Percentiles rank a stretch among this genome's conserved stretches.
phyloP scores from a whole-genome alignment of 345 rosid genomes.

The Adansonia digitata region DNA sequence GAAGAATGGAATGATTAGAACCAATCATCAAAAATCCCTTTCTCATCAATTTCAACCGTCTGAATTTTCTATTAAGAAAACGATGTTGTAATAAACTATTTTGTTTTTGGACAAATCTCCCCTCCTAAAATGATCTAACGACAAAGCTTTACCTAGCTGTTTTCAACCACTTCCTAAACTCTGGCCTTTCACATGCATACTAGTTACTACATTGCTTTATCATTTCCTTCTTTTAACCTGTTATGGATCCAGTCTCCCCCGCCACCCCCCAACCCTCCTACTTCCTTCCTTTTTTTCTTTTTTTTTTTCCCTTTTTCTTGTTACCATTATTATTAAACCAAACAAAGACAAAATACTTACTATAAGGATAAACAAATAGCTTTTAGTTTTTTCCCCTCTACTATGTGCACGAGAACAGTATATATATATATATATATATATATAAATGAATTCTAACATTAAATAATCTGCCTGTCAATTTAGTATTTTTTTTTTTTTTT shows the following conservation, averaged over 20 bases:
- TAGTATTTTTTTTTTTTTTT: too few species aligned
- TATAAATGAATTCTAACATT: too few species aligned
- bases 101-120: conserved; percentile 25
- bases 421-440: too few species aligned
- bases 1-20: not conserved
- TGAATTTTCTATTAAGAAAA: conserved; percentile 1
- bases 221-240: not conserved
- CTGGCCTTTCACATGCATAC: conserved; percentile 11
- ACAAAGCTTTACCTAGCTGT: conserved; percentile 18
- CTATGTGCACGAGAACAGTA: too few species aligned
- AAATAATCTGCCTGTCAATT: too few species aligned
- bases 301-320: not conserved
- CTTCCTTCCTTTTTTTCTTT: too few species aligned
- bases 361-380: not conserved
- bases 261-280: too few species aligned
- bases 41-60: not conserved
- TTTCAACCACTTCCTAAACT: conserved; percentile 19
- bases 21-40: not conserved
- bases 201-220: not conserved
- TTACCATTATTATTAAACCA: not conserved
- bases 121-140: conserved; percentile 7
- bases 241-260: not conserved
- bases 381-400: too few species aligned
- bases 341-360: not conserved
- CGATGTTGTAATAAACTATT: conserved; percentile 15